Conservation (phyloP, 2,329 filamentous ascomycete genomes). For the Hypoxylon sp. region DNA sequence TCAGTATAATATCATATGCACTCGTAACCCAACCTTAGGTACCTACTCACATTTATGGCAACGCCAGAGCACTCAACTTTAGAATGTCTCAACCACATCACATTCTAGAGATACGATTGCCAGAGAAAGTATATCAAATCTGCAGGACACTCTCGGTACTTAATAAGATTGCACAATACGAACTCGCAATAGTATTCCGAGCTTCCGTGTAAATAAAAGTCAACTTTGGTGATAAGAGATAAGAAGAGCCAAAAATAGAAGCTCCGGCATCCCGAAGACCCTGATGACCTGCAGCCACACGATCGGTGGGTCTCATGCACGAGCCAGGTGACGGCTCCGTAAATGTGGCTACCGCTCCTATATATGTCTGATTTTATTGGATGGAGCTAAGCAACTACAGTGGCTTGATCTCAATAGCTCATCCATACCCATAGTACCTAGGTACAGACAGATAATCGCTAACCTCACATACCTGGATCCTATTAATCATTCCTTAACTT, state of each 20-base stretch:
- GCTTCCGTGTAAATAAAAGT: no score
- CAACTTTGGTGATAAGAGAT: neutral
- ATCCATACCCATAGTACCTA: no score
- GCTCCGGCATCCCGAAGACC: neutral
- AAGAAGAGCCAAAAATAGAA: slow-evolving; percentile 19
- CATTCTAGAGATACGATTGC: neutral
- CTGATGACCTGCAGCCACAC: slow-evolving; percentile 24
- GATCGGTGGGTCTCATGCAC: slow-evolving; percentile 12
- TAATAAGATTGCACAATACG: neutral
- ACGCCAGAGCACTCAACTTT: neutral
- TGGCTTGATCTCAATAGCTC: neutral
- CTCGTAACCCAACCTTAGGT: no score
- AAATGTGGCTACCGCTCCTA: slow-evolving; percentile 14
- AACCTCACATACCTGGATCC: slow-evolving; percentile 11
- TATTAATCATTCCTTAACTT: neutral
- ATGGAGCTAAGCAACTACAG: neutral
- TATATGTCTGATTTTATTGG: slow-evolving; percentile 18
- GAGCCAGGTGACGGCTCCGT: slow-evolving; percentile 19
- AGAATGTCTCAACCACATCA: neutral
- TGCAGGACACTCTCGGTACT: neutral
- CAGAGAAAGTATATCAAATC: neutral
- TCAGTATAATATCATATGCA: neutral
- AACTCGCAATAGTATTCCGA: no score
- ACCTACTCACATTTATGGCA: neutral
- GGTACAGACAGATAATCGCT: neutral